Conservation (phyloP, 2,329 filamentous ascomycete species). For the Pyricularia grisea region DNA sequence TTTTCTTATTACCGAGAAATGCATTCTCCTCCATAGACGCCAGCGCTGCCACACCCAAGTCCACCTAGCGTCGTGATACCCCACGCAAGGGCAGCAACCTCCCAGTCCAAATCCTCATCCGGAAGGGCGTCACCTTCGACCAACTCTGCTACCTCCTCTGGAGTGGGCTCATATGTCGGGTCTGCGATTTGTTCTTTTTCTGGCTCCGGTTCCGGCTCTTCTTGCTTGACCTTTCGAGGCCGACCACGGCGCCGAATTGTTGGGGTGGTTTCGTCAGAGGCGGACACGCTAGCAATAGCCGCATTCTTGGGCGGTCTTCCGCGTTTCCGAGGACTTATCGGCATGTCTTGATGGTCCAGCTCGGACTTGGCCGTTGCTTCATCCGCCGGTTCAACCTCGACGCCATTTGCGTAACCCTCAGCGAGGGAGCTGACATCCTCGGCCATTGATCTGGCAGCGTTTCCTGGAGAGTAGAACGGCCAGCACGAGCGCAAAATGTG, state of each 20-base stretch:
- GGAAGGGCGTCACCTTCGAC: conserved; percentile 32
- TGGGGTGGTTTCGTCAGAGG: conserved; percentile 5
- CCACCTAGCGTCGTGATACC: conserved; percentile 32
- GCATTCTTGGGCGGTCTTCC: conserved; percentile 1
- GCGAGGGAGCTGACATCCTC: conserved; percentile 4
- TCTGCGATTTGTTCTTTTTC: conserved; percentile 16
- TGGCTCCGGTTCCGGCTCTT: conserved; percentile 9
- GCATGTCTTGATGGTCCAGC: neutral
- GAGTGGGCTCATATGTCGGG: conserved; percentile 26
- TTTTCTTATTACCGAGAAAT: conserved; percentile 16
- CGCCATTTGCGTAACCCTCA: neutral
- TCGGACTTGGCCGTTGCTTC: neutral
- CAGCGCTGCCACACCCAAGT: conserved; percentile 32
- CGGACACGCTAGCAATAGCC: conserved; percentile 9
- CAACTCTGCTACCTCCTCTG: conserved; percentile 19
- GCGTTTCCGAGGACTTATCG: neutral
- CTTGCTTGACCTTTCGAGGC: conserved; percentile 15
- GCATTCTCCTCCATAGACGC: conserved; percentile 37
- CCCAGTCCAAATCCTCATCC: conserved; percentile 32
- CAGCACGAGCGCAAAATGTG: conserved; percentile 33
- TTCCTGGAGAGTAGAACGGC: conserved; percentile 17
- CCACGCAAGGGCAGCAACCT: conserved; percentile 36
- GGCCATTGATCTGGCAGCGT: neutral
- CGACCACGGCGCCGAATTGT: conserved; percentile 12
- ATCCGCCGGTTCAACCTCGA: neutral